These are phyloP conservation scores for Boletus calvinii DNA, from an alignment of 1,284 basidiomycete genomes.

Conservation along the genomic window DNA sequence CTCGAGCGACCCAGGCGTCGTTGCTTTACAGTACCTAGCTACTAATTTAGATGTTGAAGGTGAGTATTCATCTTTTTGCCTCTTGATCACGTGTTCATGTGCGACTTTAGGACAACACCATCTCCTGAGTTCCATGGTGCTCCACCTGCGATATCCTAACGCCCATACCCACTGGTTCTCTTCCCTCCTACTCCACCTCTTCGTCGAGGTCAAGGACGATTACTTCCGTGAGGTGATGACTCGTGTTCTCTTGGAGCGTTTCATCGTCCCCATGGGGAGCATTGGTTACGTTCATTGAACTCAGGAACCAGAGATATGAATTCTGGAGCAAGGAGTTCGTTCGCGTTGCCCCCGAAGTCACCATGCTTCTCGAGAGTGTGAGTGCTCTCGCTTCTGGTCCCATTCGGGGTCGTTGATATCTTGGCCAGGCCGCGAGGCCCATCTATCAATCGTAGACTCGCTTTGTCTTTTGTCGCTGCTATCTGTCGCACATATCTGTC, in stretches of 20 bases:
- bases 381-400: constrained; percentile 32
- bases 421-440: constrained; percentile 62
- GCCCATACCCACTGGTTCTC: constrained; percentile 98
- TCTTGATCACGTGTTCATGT: constrained; percentile 10
- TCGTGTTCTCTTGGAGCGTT: constrained; percentile 88
- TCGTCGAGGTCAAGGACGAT: constrained; percentile 72
- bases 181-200: constrained; percentile 84
- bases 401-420: constrained; percentile 3
- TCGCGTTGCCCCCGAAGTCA: constrained; percentile 77
- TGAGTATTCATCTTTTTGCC: constrained; percentile 35
- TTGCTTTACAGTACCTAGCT: constrained; percentile 79
- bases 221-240: constrained; percentile 89
- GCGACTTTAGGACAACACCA: constrained; percentile 79
- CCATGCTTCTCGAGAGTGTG: constrained; percentile 77
- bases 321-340: constrained; percentile 87
- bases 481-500: constrained; percentile 48
- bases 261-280: constrained; percentile 98
- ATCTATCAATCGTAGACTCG: constrained; percentile 71
- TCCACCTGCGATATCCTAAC: constrained; percentile 94
- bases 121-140: constrained; percentile 84
- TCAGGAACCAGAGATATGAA: constrained; percentile 81
- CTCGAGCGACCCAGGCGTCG: constrained; percentile 77
- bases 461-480: constrained; percentile 46
- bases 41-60: constrained; percentile 89
- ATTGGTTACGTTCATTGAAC: constrained; percentile 89